Percentiles rank a stretch among this genome's conserved stretches.
Evolutionary conservation across 129 eudicot species (phyloP).

Genomic region (Rutidosis leptorrhynchoides): DNA sequence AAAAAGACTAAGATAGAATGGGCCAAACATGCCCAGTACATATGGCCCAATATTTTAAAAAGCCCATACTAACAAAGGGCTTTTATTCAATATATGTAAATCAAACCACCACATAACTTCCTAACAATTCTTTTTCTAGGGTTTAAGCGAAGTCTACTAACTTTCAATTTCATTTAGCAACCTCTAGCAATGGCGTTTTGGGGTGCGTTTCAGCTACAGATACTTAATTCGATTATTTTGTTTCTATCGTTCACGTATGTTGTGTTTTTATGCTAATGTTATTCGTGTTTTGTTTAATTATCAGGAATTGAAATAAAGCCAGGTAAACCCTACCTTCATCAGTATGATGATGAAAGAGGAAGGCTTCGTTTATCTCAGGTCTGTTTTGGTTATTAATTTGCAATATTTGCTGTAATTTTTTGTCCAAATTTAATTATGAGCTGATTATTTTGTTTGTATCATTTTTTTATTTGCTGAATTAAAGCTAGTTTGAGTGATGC

Average conservation of each 20-base stretch:
- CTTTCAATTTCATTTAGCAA: slow-evolving; percentile 16
- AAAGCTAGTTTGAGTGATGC: slow-evolving; percentile 2
- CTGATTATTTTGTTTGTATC: not conserved
- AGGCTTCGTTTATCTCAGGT: slow-evolving; percentile 90
- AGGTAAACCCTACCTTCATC: slow-evolving; percentile 66
- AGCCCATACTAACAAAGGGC: slow-evolving; percentile 21
- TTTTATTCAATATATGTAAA: not conserved
- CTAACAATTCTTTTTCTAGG: slow-evolving; percentile 34
- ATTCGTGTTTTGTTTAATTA: slow-evolving; percentile 19
- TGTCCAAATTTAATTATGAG: not conserved
- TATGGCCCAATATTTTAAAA: not conserved
- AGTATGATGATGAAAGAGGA: slow-evolving; percentile 53
- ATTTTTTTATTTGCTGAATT: not conserved
- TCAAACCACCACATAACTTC: not conserved
- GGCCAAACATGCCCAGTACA: slow-evolving; percentile 1
- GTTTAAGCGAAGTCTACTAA: slow-evolving; percentile 37
- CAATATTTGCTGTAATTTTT: not conserved
- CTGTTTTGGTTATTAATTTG: not conserved
- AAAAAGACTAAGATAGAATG: no score
- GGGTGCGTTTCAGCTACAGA: slow-evolving; percentile 37
- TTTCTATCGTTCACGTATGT: not conserved
- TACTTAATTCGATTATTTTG: not conserved
- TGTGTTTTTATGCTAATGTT: not conserved
- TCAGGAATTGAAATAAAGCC: slow-evolving; percentile 83
- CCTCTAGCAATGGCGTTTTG: slow-evolving; percentile 68